phyloP scores from a whole-genome alignment of 2,329 filamentous ascomycete species.

The Neurospora crassa region DNA sequence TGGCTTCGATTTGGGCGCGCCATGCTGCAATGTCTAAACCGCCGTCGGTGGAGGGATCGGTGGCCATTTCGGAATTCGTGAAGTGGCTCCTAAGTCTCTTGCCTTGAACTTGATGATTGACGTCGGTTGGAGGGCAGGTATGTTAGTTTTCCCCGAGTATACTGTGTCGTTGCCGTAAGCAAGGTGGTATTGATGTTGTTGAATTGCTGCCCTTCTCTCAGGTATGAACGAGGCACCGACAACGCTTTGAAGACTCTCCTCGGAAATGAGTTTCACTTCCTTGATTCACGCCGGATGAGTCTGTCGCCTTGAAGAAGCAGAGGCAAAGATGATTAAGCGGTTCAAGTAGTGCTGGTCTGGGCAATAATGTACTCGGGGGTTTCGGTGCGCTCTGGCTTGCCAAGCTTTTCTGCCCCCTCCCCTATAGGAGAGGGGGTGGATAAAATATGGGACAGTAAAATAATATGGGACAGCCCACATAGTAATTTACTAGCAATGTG shows the following conservation, averaged over 20 bases:
- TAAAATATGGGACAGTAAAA: too few relatives aligned
- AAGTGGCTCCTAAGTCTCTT: not conserved
- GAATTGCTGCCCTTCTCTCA: not conserved
- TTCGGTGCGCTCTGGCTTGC: too few relatives aligned
- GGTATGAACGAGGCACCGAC: not conserved
- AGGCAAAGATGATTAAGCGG: not conserved
- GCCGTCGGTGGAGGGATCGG: constrained; percentile 31
- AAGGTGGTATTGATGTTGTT: not conserved
- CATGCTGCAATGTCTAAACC: constrained; percentile 41
- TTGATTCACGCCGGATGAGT: not conserved
- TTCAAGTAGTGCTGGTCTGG: not conserved
- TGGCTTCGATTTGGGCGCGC: constrained; percentile 75
- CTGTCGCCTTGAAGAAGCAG: not conserved
- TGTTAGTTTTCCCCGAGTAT: not conserved
- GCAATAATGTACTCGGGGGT: too few relatives aligned
- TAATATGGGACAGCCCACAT: too few relatives aligned
- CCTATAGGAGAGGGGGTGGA: too few relatives aligned
- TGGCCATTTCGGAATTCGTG: constrained; percentile 10
- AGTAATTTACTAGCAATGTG: too few relatives aligned
- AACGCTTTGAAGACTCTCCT: not conserved
- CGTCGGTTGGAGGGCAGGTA: not conserved
- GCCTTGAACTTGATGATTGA: not conserved
- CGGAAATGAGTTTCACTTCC: not conserved
- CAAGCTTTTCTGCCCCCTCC: too few relatives aligned
- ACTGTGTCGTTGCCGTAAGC: not conserved